Percentiles rank a stretch among this genome's conserved stretches.
phyloP scores from a whole-genome alignment of 1,284 basidiomycete genomes.

The Ceratobasidium papillatum region DNA sequence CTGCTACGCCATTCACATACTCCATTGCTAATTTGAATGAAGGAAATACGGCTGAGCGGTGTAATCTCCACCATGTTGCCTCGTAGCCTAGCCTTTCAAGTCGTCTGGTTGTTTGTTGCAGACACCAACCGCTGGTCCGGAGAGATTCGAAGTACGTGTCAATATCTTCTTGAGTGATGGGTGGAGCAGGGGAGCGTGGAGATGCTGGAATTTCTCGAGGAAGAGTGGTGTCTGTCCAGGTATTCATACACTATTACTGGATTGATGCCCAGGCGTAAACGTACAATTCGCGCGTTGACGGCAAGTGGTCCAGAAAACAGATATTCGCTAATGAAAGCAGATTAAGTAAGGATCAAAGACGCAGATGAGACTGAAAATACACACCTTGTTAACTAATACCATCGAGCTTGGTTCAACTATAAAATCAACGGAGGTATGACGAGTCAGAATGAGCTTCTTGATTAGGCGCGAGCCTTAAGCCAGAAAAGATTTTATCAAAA shows the following conservation, averaged over 20 bases:
- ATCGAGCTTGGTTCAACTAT: too few species aligned
- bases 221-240: neutral
- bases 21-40: slow-evolving; percentile 46
- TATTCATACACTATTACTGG: neutral
- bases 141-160: slow-evolving; percentile 51
- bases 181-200: slow-evolving; percentile 49
- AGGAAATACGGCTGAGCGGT: slow-evolving; percentile 45
- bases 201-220: slow-evolving; percentile 45
- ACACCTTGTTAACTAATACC: too few species aligned
- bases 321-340: too few species aligned
- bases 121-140: slow-evolving; percentile 49
- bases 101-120: slow-evolving; percentile 46
- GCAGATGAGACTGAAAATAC: too few species aligned
- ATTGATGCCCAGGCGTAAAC: too few species aligned
- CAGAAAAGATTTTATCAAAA: too few species aligned
- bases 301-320: too few species aligned
- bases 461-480: too few species aligned
- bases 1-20: slow-evolving; percentile 50
- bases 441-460: too few species aligned
- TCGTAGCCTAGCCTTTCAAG: slow-evolving; percentile 46
- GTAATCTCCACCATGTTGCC: slow-evolving; percentile 26
- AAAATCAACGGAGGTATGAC: too few species aligned
- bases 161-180: slow-evolving; percentile 51
- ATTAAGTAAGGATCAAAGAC: too few species aligned
- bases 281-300: too few species aligned